Evolutionary conservation across 345 rosid genomes (phyloP).

Genomic region (Populus ilicifolia): DNA sequence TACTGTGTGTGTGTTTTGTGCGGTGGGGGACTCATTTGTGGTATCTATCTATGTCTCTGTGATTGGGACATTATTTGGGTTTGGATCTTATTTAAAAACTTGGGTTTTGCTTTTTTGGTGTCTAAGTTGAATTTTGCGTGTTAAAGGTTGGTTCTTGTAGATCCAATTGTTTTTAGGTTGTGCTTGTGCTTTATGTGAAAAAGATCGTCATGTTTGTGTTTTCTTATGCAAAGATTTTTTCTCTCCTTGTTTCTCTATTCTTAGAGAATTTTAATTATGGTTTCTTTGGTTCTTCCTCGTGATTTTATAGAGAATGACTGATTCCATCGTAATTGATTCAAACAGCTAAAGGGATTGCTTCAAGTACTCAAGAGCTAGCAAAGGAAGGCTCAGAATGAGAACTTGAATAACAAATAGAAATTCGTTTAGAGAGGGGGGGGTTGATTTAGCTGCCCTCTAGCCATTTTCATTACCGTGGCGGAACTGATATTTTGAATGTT

Average conservation of each 20-base stretch:
- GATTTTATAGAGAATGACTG: neutral
- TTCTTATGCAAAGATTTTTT: neutral
- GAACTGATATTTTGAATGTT: neutral
- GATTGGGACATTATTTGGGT: neutral
- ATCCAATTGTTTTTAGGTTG: conserved; percentile 28
- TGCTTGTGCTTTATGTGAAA: neutral
- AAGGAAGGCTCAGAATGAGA: neutral
- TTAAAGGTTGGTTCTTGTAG: conserved; percentile 24
- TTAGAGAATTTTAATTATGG: neutral
- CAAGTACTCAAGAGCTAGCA: neutral
- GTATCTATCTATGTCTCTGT: neutral
- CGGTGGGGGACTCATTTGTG: neutral
- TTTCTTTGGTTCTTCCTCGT: neutral
- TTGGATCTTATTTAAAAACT: conserved; percentile 37
- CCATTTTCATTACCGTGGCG: neutral
- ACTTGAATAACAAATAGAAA: neutral
- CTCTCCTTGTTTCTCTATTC: neutral
- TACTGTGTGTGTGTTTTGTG: neutral
- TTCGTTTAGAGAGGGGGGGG: neutral
- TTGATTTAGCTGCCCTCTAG: neutral
- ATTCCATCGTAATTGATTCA: neutral
- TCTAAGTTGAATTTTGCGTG: neutral
- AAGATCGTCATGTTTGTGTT: neutral
- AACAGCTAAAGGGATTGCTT: conserved; percentile 2
- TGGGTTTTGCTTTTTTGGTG: conserved; percentile 12